Base-by-base conservation (phyloP, 2,329 filamentous ascomycete species). In the Chaetoscypha palmicola region DNA sequence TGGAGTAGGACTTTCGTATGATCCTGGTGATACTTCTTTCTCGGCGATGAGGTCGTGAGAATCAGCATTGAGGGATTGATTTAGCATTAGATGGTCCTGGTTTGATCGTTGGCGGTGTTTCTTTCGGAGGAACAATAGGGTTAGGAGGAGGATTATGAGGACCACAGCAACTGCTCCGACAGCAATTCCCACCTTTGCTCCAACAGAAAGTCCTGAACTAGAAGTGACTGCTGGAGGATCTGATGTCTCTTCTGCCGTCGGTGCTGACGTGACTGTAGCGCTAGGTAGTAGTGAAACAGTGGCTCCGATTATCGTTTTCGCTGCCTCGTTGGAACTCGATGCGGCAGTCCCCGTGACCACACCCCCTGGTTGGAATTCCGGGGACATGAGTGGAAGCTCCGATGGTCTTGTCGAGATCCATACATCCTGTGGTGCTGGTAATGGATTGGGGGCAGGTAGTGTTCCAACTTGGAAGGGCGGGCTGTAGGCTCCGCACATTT, bases 161-260 rank as follows among this genome's bases (percentile, higher is more conserved):
- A 50, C 36, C 11, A 58, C 21, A 10, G 28, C 48, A 1, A 56
- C 34, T 20, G 44, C 45, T 4, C 52, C 55, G 9, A 58, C 39
- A 8, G 50, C 55, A 5, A 58, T 56, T 9, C 55, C 55, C 2
- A 52, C 48, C 46, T 52, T 54, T 2, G 52, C 51, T 4, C 46
- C 52, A 1, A 41, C 38, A 8, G 48, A 47, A 9, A 58, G 49
- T 9, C 45, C 45, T 14, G 11, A 11, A 4, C 20, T 17, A 24
- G 31, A 17, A 10, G 12, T 16, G 4, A 38, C 5, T 14, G 12
- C 17, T 26, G 33, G 10, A 11, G 3, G 8, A 11, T 5, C 22
- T 33, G 28, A 4, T 28, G 36, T 33, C 26, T 12, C 22, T 37
- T 28, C 5, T 24, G 36, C 21, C 10, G 30, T 12, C 11, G 32